Conservation (phyloP, 1,284 basidiomycete genomes). For the Flammula alnicola region DNA sequence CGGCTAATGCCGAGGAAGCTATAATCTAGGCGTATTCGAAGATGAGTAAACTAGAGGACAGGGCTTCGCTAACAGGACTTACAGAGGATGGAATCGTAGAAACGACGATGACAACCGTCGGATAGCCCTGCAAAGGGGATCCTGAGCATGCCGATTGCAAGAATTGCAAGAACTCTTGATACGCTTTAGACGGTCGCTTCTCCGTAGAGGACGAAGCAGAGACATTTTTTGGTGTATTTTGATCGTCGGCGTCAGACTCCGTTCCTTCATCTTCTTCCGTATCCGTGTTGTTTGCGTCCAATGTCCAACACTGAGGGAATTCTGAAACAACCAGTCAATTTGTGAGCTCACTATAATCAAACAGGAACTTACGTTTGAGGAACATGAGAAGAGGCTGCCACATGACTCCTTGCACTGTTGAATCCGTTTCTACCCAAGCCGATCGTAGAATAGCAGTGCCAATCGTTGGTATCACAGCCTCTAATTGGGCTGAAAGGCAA, state of each 20-base stretch:
- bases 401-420: constrained; percentile 67
- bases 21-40: constrained; percentile 34
- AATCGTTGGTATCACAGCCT: constrained; percentile 49
- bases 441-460: constrained; percentile 68
- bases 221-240: constrained; percentile 7
- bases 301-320: constrained; percentile 63
- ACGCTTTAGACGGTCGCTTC: constrained; percentile 48
- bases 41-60: not conserved
- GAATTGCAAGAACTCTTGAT: constrained; percentile 76
- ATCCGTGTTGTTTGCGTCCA: constrained; percentile 39
- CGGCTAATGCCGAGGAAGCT: constrained; percentile 15
- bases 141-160: constrained; percentile 77
- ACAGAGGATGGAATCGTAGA: constrained; percentile 76
- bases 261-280: constrained; percentile 42
- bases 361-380: constrained; percentile 60
- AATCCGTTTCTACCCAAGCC: constrained; percentile 79
- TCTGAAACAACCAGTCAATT: constrained; percentile 43
- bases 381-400: constrained; percentile 75
- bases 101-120: constrained; percentile 75
- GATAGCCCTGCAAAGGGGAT: constrained; percentile 78
- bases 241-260: constrained; percentile 23
- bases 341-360: not conserved
- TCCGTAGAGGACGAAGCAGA: not conserved
- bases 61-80: constrained; percentile 25
- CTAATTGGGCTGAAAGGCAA: constrained; percentile 39